These are phyloP conservation scores for Claviceps capensis DNA, from an alignment of 2,329 filamentous ascomycete species.

Conservation along the genomic window DNA sequence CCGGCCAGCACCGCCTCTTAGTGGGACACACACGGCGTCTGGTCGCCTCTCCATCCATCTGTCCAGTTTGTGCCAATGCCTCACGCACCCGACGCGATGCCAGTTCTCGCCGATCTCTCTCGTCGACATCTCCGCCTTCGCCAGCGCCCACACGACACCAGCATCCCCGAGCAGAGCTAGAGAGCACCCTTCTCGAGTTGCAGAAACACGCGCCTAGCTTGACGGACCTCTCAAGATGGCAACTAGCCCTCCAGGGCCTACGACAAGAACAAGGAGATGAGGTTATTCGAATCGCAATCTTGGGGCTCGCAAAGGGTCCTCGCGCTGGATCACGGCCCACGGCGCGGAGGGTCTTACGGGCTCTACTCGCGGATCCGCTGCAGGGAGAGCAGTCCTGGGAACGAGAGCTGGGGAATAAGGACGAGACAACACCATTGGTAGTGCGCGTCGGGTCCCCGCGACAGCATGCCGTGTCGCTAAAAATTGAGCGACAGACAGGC, in stretches of 20 bases:
- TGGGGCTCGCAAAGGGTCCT: constrained; percentile 30
- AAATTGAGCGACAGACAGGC: constrained; percentile 20
- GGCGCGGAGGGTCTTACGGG: constrained; percentile 51
- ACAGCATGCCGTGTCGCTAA: constrained; percentile 16
- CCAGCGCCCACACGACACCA: too few species aligned
- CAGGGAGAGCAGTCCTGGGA: constrained; percentile 53
- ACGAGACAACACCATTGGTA: constrained; percentile 43
- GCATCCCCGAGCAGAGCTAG: constrained; percentile 38
- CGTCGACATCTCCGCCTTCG: constrained; percentile 10
- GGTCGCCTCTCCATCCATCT: constrained; percentile 12
- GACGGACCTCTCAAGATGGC: constrained; percentile 55
- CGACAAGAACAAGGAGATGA: constrained; percentile 42
- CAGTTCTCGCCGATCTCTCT: constrained; percentile 15
- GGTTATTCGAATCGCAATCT: constrained; percentile 43
- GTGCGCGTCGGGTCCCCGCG: constrained; percentile 36
- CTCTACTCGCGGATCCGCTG: constrained; percentile 59
- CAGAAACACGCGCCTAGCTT: constrained; percentile 46
- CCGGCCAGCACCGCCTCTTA: constrained; percentile 15
- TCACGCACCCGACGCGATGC: constrained; percentile 10
- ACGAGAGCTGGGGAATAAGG: constrained; percentile 38
- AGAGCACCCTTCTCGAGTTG: constrained; percentile 44
- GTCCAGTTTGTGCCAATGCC: constrained; percentile 18
- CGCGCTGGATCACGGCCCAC: constrained; percentile 28
- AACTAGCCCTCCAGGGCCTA: constrained; percentile 55
- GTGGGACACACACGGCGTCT: constrained; percentile 8